Percentiles rank a stretch among this genome's conserved stretches.
phyloP scores from a whole-genome alignment of 495 filamentous ascomycete species.

The Cairneyella variabilis region DNA sequence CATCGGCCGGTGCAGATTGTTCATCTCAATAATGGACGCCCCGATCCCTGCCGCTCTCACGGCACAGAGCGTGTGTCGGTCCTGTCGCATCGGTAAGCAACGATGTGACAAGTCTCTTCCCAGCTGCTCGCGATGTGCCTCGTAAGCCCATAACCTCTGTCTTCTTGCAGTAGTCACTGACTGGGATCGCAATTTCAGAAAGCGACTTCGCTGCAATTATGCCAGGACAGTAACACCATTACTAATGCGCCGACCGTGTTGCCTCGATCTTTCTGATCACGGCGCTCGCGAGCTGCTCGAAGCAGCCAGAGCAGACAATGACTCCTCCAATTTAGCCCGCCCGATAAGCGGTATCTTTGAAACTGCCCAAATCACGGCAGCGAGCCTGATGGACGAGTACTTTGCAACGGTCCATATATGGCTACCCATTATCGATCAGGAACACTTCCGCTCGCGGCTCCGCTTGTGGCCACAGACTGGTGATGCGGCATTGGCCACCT shows the following conservation, averaged over 20 bases:
- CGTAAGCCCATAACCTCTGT: background rate
- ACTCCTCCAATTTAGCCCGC: background rate
- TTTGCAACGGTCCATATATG: background rate
- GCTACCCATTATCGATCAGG: conserved; percentile 1
- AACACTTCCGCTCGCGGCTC: background rate
- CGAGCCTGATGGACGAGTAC: background rate
- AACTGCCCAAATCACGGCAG: background rate
- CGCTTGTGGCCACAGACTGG: background rate
- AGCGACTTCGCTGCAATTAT: background rate
- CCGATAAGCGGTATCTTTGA: background rate
- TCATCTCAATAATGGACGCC: background rate
- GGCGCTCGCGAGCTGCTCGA: background rate
- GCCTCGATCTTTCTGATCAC: conserved; percentile 1
- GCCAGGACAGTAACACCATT: background rate
- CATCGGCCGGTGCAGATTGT: background rate
- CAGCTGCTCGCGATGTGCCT: background rate
- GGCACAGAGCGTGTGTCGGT: background rate
- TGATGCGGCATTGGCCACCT: background rate
- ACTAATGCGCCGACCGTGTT: background rate
- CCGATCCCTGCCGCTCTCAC: background rate
- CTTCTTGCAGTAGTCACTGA: background rate
- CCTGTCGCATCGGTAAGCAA: conserved; percentile 1
- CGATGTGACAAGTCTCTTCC: conserved; percentile 1
- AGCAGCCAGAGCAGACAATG: background rate
- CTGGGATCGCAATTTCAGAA: background rate